These are phyloP conservation scores for Penicillium cataractarum DNA, from an alignment of 495 filamentous ascomycete genomes.

Conservation along the genomic window DNA sequence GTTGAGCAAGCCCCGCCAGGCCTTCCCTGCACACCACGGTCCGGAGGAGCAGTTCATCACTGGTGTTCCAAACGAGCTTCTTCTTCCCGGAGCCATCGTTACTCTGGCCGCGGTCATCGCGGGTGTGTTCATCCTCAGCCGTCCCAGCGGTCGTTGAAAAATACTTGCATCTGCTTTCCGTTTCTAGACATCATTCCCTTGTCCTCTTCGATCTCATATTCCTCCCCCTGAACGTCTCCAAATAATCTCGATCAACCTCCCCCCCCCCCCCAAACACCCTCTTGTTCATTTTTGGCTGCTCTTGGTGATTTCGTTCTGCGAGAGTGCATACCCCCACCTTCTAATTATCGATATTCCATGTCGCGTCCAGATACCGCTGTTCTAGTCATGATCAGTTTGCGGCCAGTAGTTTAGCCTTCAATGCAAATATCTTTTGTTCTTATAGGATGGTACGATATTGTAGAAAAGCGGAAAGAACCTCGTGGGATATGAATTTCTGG, in stretches of 20 bases:
- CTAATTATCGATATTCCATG: constrained; percentile 37
- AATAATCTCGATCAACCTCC: constrained; percentile 21
- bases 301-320: constrained; percentile 7
- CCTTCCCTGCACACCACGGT: constrained; percentile 42
- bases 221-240: constrained; percentile 20
- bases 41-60: constrained; percentile 78
- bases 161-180: neutral
- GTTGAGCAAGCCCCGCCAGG: constrained; percentile 41
- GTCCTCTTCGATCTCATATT: constrained; percentile 17
- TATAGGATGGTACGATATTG: constrained; percentile 4
- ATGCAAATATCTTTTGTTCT: constrained; percentile 35
- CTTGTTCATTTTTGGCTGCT: constrained; percentile 15
- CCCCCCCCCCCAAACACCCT: constrained; percentile 17
- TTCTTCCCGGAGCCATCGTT: constrained; percentile 94
- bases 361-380: constrained; percentile 39
- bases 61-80: constrained; percentile 91
- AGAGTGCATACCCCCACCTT: constrained; percentile 31
- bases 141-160: constrained; percentile 67
- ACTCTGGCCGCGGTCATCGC: constrained; percentile 92
- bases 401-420: constrained; percentile 32
- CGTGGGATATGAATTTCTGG: too few species aligned
- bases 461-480: neutral
- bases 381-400: constrained; percentile 31
- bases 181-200: constrained; percentile 15
- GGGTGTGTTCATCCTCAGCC: constrained; percentile 88